These are phyloP conservation scores for Rhipidocladum racemiflorum DNA, from an alignment of 176 grass and related monocot genomes.

Conservation along the genomic window DNA sequence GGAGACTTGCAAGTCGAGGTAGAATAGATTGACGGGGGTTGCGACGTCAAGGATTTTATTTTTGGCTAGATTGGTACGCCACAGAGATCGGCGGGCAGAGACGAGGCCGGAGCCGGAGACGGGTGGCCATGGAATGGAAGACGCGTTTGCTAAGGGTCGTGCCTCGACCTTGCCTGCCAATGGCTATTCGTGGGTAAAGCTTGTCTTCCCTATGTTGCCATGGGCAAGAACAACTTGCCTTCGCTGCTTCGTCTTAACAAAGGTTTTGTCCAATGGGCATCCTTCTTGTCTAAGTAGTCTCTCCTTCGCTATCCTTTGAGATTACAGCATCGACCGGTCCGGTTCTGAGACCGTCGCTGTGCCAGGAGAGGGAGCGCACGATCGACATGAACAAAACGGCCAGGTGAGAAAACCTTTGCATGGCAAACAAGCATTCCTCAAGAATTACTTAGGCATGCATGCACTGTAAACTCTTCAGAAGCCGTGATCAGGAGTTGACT, in stretches of 20 bases:
- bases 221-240: background rate
- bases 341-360: background rate
- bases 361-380: background rate
- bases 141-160: too few species aligned
- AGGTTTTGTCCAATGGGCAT: background rate
- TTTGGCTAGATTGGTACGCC: too few species aligned
- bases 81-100: too few species aligned
- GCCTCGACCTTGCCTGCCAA: background rate
- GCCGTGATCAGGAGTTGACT: background rate
- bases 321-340: background rate
- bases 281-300: too few species aligned
- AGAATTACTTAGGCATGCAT: background rate
- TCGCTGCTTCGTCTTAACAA: background rate
- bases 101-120: too few species aligned
- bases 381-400: slow-evolving; percentile 14
- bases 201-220: background rate
- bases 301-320: background rate
- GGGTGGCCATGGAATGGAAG: too few species aligned
- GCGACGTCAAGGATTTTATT: too few species aligned
- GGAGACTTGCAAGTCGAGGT: too few species aligned
- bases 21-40: too few species aligned
- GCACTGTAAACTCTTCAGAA: background rate
- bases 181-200: background rate
- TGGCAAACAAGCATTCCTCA: background rate
- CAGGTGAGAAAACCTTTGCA: slow-evolving; percentile 21